Conservation (phyloP, 805 yeast genomes). For the Candida nonsorbophila region DNA sequence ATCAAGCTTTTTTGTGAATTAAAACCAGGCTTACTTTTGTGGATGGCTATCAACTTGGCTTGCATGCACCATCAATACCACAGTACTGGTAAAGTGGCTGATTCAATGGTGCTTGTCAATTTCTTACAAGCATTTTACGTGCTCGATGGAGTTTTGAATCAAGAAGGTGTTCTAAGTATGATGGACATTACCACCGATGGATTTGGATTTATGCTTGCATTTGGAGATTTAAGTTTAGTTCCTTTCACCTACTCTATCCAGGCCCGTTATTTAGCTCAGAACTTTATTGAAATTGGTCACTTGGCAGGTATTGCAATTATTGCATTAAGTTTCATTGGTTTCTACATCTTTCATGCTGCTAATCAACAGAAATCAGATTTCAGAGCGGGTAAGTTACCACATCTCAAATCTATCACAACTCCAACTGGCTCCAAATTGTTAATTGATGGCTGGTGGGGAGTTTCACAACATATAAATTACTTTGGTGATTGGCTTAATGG, state of each 20-base stretch:
- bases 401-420: constrained; percentile 60
- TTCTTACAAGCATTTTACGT: constrained; percentile 75
- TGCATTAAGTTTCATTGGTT: constrained; percentile 55
- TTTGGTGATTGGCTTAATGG: constrained; percentile 94
- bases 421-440: constrained; percentile 73
- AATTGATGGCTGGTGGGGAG: constrained; percentile 95
- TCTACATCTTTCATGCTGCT: constrained; percentile 75
- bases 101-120: constrained; percentile 67
- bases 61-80: constrained; percentile 79
- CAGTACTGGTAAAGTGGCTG: constrained; percentile 52
- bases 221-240: constrained; percentile 89
- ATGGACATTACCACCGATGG: constrained; percentile 97
- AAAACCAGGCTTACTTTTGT: constrained; percentile 88
- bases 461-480: constrained; percentile 89
- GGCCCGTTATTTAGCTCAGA: constrained; percentile 58
- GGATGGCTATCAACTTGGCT: constrained; percentile 75
- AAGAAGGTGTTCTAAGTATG: constrained; percentile 86
- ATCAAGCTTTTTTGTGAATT: constrained; percentile 89
- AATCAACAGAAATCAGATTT: constrained; percentile 83
- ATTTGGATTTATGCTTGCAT: constrained; percentile 91
- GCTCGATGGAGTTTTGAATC: constrained; percentile 88
- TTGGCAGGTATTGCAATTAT: constrained; percentile 35
- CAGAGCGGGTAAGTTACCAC: constrained; percentile 67
- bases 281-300: constrained; percentile 51
- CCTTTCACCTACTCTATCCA: constrained; percentile 91